Conservation (phyloP, 345 rosid genomes). For the Corymbia maculata region DNA sequence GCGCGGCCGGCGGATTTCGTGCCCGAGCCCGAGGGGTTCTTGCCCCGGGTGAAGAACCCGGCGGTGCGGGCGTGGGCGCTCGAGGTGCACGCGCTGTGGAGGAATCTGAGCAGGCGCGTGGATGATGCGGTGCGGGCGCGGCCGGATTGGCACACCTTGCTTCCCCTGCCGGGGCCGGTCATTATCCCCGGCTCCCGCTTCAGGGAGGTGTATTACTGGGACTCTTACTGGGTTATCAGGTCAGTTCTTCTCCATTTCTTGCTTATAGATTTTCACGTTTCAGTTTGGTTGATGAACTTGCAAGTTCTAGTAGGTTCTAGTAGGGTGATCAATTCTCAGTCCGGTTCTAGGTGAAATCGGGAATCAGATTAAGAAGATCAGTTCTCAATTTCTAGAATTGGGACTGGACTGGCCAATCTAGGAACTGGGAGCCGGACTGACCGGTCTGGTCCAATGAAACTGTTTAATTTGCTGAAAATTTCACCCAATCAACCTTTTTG, state of each 20-base stretch:
- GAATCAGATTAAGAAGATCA: no score
- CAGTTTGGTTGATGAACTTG: not conserved
- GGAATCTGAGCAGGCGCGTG: slow-evolving; percentile 47
- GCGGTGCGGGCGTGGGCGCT: slow-evolving; percentile 73
- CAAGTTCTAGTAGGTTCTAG: not conserved
- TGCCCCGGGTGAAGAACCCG: slow-evolving; percentile 57
- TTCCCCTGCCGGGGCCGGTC: slow-evolving; percentile 59
- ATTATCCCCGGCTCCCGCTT: slow-evolving; percentile 85
- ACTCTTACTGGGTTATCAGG: slow-evolving; percentile 93
- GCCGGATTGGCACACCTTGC: slow-evolving; percentile 64
- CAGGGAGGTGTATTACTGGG: slow-evolving; percentile 92
- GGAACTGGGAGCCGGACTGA: no score
- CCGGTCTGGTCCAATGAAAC: no score
- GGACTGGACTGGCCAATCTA: no score
- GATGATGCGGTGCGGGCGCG: slow-evolving; percentile 34
- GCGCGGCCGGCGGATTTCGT: slow-evolving; percentile 54
- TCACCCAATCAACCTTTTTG: no score
- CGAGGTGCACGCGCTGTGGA: slow-evolving; percentile 80
- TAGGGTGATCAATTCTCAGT: no score
- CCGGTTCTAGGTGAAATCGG: no score
- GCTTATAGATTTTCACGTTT: not conserved
- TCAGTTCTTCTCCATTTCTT: slow-evolving; percentile 1
- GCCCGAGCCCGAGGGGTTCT: slow-evolving; percentile 50
- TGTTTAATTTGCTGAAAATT: no score
- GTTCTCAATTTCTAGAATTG: no score